phyloP scores from a whole-genome alignment of 305 asterid genomes.

The Coffea humblotiana region DNA sequence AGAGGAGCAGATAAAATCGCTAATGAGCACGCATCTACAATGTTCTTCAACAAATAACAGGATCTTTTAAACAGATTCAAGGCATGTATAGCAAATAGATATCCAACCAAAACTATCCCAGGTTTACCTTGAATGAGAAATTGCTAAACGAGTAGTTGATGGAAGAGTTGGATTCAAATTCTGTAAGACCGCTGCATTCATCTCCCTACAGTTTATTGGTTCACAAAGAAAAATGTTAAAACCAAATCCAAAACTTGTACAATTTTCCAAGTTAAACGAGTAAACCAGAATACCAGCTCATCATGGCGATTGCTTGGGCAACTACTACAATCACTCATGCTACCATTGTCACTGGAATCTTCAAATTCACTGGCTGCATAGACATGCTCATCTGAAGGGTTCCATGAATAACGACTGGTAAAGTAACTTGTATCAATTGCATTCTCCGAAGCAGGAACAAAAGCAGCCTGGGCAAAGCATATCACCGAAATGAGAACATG shows the following conservation, averaged over 20 bases:
- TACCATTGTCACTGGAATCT: slow-evolving; percentile 74
- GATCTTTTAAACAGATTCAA: not conserved
- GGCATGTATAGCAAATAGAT: not conserved
- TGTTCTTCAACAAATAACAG: not conserved
- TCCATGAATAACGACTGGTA: slow-evolving; percentile 94
- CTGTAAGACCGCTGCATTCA: slow-evolving; percentile 71
- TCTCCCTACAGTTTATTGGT: slow-evolving; percentile 54
- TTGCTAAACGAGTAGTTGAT: slow-evolving; percentile 93
- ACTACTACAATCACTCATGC: slow-evolving; percentile 85
- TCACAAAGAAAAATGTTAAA: slow-evolving; percentile 6
- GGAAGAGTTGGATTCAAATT: slow-evolving; percentile 65
- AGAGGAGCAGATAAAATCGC: not conserved
- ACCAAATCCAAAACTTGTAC: not conserved
- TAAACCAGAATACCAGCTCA: slow-evolving; percentile 57
- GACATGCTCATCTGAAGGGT: slow-evolving; percentile 85
- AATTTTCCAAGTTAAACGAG: not conserved
- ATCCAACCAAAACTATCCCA: not conserved
- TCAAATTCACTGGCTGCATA: slow-evolving; percentile 82
- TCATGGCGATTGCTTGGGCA: slow-evolving; percentile 91
- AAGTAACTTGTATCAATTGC: slow-evolving; percentile 94
- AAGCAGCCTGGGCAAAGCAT: slow-evolving; percentile 69
- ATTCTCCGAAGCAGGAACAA: slow-evolving; percentile 91
- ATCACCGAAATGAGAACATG: not conserved
- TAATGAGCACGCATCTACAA: not conserved
- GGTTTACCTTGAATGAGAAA: slow-evolving; percentile 88